Conservation (phyloP, 805 yeast species). For the Metschnikowia baotianmanensis region DNA sequence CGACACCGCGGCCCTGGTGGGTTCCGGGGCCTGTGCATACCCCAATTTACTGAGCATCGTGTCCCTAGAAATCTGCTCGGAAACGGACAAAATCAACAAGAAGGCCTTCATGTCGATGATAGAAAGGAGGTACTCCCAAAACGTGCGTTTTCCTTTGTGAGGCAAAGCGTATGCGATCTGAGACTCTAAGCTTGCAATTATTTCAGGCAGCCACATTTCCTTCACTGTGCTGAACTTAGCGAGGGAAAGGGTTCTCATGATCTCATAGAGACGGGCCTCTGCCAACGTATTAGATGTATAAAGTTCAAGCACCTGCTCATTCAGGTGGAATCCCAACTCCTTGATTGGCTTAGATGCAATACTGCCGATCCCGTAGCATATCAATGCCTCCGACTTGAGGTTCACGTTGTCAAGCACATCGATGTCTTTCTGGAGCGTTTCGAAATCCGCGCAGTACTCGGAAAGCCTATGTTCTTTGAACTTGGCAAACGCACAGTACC, state of each 20-base stretch:
- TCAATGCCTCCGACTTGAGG: constrained; percentile 18
- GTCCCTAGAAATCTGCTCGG: constrained; percentile 22
- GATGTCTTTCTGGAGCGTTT: constrained; percentile 11
- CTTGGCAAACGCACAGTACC: constrained; percentile 23
- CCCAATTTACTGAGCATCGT: constrained; percentile 30
- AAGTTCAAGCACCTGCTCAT: constrained; percentile 22
- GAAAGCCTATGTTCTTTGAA: constrained; percentile 27
- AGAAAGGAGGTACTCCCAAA: constrained; percentile 23
- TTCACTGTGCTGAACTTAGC: constrained; percentile 22
- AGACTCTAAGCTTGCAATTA: constrained; percentile 6
- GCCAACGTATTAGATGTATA: constrained; percentile 13
- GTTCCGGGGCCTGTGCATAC: constrained; percentile 15
- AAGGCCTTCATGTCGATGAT: constrained; percentile 33
- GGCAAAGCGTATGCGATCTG: constrained; percentile 14
- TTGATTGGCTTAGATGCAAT: constrained; percentile 31
- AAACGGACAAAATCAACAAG: constrained; percentile 27
- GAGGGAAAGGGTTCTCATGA: constrained; percentile 23
- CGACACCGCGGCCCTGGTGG: constrained; percentile 13
- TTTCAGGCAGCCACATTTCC: constrained; percentile 1
- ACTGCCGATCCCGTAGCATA: constrained; percentile 25
- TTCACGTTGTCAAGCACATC: not conserved
- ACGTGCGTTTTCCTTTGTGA: constrained; percentile 13
- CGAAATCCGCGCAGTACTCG: constrained; percentile 27
- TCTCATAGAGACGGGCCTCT: constrained; percentile 9
- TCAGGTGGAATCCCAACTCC: constrained; percentile 16